These are phyloP conservation scores for Chlorella sp. DNA, from an alignment of 139 green algal species.

Conservation along the genomic window DNA sequence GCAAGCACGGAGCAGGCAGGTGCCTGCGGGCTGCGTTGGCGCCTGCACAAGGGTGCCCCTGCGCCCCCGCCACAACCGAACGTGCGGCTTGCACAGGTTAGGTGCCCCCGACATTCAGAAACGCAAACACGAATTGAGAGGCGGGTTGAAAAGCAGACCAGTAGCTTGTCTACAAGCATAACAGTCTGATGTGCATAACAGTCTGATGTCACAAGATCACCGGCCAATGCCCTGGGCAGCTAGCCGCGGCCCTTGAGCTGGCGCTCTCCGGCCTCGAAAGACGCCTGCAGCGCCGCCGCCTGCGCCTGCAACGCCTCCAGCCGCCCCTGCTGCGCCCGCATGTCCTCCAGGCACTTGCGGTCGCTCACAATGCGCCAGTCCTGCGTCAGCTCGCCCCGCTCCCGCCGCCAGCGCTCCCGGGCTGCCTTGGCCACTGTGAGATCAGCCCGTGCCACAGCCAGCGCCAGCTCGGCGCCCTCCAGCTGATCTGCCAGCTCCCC, in stretches of 20 bases:
- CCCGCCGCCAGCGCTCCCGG: not conserved
- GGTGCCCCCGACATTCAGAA: too few relatives aligned
- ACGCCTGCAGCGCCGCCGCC: constrained; percentile 4
- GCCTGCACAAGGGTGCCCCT: too few relatives aligned
- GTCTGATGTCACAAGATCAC: too few relatives aligned
- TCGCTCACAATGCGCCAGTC: constrained; percentile 18
- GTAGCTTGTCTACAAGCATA: too few relatives aligned
- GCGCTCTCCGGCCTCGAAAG: not conserved
- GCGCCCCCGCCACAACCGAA: too few relatives aligned
- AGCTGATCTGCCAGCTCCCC: not conserved
- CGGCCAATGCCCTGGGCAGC: too few relatives aligned
- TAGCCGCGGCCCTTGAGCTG: not conserved
- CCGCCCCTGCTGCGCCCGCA: not conserved
- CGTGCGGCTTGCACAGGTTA: too few relatives aligned
- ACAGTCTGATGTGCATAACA: too few relatives aligned
- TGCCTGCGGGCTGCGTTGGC: too few relatives aligned
- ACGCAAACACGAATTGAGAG: too few relatives aligned
- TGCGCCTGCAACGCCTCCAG: constrained; percentile 1
- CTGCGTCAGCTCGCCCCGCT: not conserved
- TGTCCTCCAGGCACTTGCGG: constrained; percentile 21
- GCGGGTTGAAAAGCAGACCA: too few relatives aligned
- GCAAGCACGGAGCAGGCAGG: too few relatives aligned
- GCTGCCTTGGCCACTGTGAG: not conserved
- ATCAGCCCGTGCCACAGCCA: not conserved
- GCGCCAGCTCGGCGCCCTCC: not conserved